Evolutionary conservation across 768 basidiomycete species (phyloP), one percentile per base, ranked within the genome.

Genomic region (Collybia sordida): DNA sequence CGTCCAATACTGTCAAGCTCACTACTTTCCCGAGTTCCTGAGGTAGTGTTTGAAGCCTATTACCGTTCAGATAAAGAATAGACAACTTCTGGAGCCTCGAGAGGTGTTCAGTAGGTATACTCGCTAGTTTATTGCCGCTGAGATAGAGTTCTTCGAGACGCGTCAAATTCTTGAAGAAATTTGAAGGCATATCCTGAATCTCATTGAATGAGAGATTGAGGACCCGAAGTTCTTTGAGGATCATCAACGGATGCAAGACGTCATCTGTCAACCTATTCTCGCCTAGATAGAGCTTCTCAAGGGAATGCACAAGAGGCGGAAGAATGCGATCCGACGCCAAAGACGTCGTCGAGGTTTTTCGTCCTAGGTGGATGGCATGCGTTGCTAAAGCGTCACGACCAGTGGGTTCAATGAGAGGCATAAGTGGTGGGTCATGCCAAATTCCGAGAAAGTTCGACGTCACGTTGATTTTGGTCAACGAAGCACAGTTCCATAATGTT

Each of bases 131-230:
- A 72, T 98, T 98, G n/a, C 96, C 96, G 57, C 91, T 92, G 3
- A 98, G 75, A 64, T 97, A 98, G 27, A 99, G 71, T 68, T 95
- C 89, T 66, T 92, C 83, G 8, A 99, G 75, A 35, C 78, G 69
- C 17, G 72, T 71, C 56, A 93, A 77, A 52, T 85, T 84, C 54
- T 79, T 74, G 59, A 98, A 83, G 59, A 93, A 94, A 24, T 77
- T 71, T 0, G 80, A 68, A 0, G 96, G 94, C 38, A 98, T 78
- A 59, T 95, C 91, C 66, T 88, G 87, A 38, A 99, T 88, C 47
- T 93, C 85, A 67, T 99, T 99, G 74, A 97, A 98, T 22, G 90
- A 92, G 17, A 98, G 74, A 58, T 98, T 98, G 50, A 99, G 80
- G 1, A 92, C 83, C 1, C 73, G 77, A 9, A 99, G 79, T 56